Percentiles rank a stretch among this genome's conserved stretches.
phyloP scores from a whole-genome alignment of 2,329 filamentous ascomycete genomes.

The Cordyceps militaris region DNA sequence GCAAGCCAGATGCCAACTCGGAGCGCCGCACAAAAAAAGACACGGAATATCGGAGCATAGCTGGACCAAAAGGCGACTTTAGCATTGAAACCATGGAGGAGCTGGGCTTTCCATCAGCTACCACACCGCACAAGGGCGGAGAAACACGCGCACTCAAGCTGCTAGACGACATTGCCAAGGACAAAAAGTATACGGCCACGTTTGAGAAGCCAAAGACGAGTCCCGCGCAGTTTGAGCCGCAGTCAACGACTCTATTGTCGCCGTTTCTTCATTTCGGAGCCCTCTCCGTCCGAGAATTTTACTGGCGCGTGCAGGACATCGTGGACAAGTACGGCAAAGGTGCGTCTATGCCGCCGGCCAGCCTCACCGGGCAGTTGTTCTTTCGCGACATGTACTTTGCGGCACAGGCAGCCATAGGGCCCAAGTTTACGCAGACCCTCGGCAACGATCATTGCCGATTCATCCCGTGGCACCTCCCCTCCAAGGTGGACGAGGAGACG shows the following conservation, averaged over 20 bases:
- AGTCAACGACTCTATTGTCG: slow-evolving; percentile 65
- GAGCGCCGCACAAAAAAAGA: slow-evolving; percentile 47
- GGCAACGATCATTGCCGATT: slow-evolving; percentile 64
- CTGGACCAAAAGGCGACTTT: slow-evolving; percentile 63
- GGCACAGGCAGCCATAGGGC: slow-evolving; percentile 62
- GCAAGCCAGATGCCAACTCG: slow-evolving; percentile 53
- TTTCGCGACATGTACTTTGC: slow-evolving; percentile 83
- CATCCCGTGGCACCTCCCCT: slow-evolving; percentile 71
- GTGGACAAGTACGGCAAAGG: slow-evolving; percentile 49
- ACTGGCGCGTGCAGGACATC: slow-evolving; percentile 61
- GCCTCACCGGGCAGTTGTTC: slow-evolving; percentile 63
- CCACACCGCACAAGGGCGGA: slow-evolving; percentile 62
- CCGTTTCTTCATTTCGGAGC: slow-evolving; percentile 70
- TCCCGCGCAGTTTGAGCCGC: slow-evolving; percentile 65
- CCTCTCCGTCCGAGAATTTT: slow-evolving; percentile 63
- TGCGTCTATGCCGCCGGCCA: slow-evolving; percentile 58
- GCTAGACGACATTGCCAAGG: slow-evolving; percentile 51
- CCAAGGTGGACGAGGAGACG: slow-evolving; percentile 40
- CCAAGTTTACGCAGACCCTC: slow-evolving; percentile 55
- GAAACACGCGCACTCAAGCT: slow-evolving; percentile 55
- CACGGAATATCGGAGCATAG: slow-evolving; percentile 50
- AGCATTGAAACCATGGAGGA: slow-evolving; percentile 64
- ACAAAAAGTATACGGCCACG: slow-evolving; percentile 61
- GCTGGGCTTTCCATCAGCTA: slow-evolving; percentile 58
- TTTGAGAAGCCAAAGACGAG: slow-evolving; percentile 73